Conservation (phyloP, 805 yeast genomes). For the Teunomyces barrocoloradensis region DNA sequence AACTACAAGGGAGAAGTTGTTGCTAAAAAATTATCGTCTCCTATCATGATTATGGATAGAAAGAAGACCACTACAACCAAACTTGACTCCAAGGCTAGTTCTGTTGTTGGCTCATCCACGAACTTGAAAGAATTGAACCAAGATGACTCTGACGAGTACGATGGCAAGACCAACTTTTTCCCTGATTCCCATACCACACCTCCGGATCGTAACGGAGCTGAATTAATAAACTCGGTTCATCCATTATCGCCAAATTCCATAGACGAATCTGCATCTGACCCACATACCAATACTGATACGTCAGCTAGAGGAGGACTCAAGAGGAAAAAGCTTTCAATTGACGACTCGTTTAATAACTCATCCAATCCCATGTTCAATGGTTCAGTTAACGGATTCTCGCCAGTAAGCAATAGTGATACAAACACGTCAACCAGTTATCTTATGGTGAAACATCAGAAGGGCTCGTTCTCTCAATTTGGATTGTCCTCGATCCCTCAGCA, state of each 20-base stretch:
- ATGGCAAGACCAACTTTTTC: background rate
- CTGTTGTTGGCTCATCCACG: slow-evolving; percentile 20
- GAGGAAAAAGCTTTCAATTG: slow-evolving; percentile 49
- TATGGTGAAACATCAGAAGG: slow-evolving; percentile 4
- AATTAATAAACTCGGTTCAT: slow-evolving; percentile 14
- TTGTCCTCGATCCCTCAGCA: slow-evolving; percentile 12
- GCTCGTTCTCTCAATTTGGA: slow-evolving; percentile 6
- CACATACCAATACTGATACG: slow-evolving; percentile 39
- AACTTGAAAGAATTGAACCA: slow-evolving; percentile 15
- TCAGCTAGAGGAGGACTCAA: slow-evolving; percentile 41
- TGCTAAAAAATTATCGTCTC: slow-evolving; percentile 67
- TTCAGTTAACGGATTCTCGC: slow-evolving; percentile 42
- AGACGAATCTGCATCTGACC: slow-evolving; percentile 59
- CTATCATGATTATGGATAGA: slow-evolving; percentile 92
- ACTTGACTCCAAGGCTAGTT: slow-evolving; percentile 16
- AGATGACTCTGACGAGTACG: slow-evolving; percentile 6
- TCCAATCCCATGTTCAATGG: slow-evolving; percentile 40
- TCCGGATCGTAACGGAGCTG: background rate
- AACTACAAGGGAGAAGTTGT: slow-evolving; percentile 60
- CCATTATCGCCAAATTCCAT: slow-evolving; percentile 62
- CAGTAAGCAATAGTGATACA: slow-evolving; percentile 45
- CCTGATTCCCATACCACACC: background rate
- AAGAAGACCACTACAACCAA: slow-evolving; percentile 56
- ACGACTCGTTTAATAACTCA: slow-evolving; percentile 37
- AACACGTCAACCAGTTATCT: slow-evolving; percentile 23